Base-by-base conservation (phyloP, 768 basidiomycete genomes). In the Russula olivacea region DNA sequence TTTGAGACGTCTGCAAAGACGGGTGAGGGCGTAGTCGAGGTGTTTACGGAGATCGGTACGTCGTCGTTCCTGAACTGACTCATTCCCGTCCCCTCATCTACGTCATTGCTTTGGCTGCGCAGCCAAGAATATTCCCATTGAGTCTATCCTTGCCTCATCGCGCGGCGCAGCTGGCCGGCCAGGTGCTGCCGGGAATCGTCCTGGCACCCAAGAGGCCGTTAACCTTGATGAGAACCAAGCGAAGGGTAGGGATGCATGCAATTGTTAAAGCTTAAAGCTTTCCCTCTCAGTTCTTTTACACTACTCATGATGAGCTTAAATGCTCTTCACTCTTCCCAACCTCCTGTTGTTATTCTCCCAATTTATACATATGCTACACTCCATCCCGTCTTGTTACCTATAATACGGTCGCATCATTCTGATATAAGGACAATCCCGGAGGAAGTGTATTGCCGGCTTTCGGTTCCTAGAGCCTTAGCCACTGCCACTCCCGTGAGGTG, bases 1-100 rank as follows among this genome's bases (percentile, higher is more conserved):
- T 97, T 96, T 69, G 97, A 99, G 80, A 97, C 95, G 41, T 91
- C 89, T 70, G 97, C 97, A 28, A 99, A 98, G 84, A 93, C 92
- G 5, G 94, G 95, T 19, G 90, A 95, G 70, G 94, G 93, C 43
- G 84, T 98, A 59, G 89, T 93, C 28, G 97, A 98, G 71, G 85
- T 98, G 34, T 99, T 99, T 74, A 98, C 95, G 12, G 95, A 98
- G 76, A 98, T 99, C 71, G 96, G 95, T 98, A 58, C 60, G 83
- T 74, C 15, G 17, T 30, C 32, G 12, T 38, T 52, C 28, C 38
- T 30, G 23, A 41, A 25, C n/a, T 59, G 58, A 51, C 7, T 30
- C 53, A 34, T 28, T 32, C 5, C 40, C 54, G 19, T 4, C 61
- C 32, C 12, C 28, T 55, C 55, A 28, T 40, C 15, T 25, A 32